Conservation (phyloP, 2,329 filamentous ascomycete species). For the Alternaria postmessia region DNA sequence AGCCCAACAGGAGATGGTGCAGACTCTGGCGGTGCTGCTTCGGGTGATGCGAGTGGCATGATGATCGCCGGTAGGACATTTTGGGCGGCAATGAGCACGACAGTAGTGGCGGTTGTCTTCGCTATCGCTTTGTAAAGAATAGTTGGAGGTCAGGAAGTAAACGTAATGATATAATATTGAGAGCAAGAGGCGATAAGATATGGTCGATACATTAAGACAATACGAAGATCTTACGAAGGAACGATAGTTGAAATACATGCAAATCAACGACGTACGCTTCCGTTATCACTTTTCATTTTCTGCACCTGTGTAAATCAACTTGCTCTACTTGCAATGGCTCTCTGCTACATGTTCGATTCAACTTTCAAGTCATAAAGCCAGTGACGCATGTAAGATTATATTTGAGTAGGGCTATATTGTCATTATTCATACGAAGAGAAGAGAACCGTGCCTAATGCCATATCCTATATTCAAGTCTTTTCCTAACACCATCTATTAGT, state of each 20-base stretch:
- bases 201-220: neutral
- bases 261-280: neutral
- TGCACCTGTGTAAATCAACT: neutral
- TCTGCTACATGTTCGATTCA: neutral
- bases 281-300: neutral
- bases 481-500: neutral
- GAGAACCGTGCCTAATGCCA: neutral
- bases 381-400: neutral
- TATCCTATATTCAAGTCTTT: neutral
- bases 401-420: neutral
- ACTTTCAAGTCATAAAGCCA: neutral
- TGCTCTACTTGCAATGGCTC: neutral
- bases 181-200: neutral
- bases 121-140: slow-evolving; percentile 30
- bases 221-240: neutral
- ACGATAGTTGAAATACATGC: neutral
- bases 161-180: neutral
- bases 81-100: slow-evolving; percentile 9
- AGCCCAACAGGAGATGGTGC: slow-evolving; percentile 20
- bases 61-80: slow-evolving; percentile 14
- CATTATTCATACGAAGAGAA: slow-evolving; percentile 1
- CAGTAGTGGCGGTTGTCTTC: slow-evolving; percentile 27
- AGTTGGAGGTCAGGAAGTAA: neutral
- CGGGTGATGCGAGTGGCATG: slow-evolving; percentile 20
- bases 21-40: neutral